phyloP scores from a whole-genome alignment of 2,329 filamentous ascomycete genomes.

The Fusarium humuli region DNA sequence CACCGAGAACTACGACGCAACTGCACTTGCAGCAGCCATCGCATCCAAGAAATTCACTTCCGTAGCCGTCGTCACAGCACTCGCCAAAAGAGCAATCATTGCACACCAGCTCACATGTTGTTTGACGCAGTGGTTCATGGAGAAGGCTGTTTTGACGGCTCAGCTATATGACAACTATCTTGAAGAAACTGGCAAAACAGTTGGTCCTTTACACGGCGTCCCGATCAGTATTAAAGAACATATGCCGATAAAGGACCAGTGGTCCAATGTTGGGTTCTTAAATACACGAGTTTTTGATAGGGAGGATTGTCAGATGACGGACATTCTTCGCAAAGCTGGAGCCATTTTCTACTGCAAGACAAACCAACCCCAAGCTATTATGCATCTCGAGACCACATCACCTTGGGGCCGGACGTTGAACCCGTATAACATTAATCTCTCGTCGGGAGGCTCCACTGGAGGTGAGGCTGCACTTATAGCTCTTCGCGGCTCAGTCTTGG shows the following conservation, averaged over 20 bases:
- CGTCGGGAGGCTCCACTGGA: slow-evolving; percentile 72
- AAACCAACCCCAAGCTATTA: slow-evolving; percentile 70
- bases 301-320: slow-evolving; percentile 66
- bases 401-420: slow-evolving; percentile 70
- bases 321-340: slow-evolving; percentile 66
- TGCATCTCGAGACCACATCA: slow-evolving; percentile 67
- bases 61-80: slow-evolving; percentile 59
- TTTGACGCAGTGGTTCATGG: slow-evolving; percentile 64
- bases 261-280: slow-evolving; percentile 64
- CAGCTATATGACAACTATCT: slow-evolving; percentile 57
- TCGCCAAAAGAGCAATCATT: slow-evolving; percentile 62
- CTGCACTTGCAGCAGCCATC: slow-evolving; percentile 55
- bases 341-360: slow-evolving; percentile 63
- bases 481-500: slow-evolving; percentile 53
- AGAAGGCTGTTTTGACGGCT: slow-evolving; percentile 58
- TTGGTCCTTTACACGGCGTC: slow-evolving; percentile 42
- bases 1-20: slow-evolving; percentile 60
- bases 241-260: slow-evolving; percentile 65
- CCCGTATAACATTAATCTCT: slow-evolving; percentile 68
- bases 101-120: slow-evolving; percentile 68
- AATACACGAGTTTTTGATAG: slow-evolving; percentile 58
- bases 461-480: slow-evolving; percentile 60
- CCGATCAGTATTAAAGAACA: slow-evolving; percentile 58
- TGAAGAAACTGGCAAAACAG: slow-evolving; percentile 47
- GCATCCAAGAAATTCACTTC: slow-evolving; percentile 51